Conservation (phyloP, 1,139 yeast genomes). For the Yamadazyma sp. region DNA sequence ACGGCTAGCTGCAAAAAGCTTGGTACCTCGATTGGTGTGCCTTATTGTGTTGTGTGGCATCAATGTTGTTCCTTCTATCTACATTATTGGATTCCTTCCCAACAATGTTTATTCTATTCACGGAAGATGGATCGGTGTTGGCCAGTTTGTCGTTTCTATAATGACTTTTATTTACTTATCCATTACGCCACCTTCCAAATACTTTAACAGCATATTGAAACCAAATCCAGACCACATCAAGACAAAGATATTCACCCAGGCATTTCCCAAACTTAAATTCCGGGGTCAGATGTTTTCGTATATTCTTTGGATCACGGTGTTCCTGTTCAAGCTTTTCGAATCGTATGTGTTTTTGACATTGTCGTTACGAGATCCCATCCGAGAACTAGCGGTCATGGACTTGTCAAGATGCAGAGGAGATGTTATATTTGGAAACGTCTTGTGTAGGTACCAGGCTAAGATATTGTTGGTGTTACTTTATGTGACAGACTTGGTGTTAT, state of each 20-base stretch:
- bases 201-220: constrained; percentile 34
- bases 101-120: constrained; percentile 46
- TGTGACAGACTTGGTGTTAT: constrained; percentile 67
- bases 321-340: constrained; percentile 71
- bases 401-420: constrained; percentile 67
- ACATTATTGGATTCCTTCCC: constrained; percentile 55
- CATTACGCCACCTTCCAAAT: constrained; percentile 47
- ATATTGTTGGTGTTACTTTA: constrained; percentile 56
- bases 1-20: constrained; percentile 65
- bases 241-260: constrained; percentile 7
- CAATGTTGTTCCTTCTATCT: constrained; percentile 63
- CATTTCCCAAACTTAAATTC: constrained; percentile 53
- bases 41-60: constrained; percentile 43
- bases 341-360: constrained; percentile 80
- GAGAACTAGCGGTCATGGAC: constrained; percentile 61
- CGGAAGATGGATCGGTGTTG: constrained; percentile 53
- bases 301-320: constrained; percentile 66
- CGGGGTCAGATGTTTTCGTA: constrained; percentile 58
- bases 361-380: constrained; percentile 75
- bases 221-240: constrained; percentile 7
- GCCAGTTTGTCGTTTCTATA: constrained; percentile 61
- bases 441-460: constrained; percentile 63
- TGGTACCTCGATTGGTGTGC: constrained; percentile 44
- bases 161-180: constrained; percentile 62
- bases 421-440: constrained; percentile 39